Evolutionary conservation across 129 eudicot genomes (phyloP), one percentile per base, ranked within the genome.

Genomic region (Escallonia herrerae): DNA sequence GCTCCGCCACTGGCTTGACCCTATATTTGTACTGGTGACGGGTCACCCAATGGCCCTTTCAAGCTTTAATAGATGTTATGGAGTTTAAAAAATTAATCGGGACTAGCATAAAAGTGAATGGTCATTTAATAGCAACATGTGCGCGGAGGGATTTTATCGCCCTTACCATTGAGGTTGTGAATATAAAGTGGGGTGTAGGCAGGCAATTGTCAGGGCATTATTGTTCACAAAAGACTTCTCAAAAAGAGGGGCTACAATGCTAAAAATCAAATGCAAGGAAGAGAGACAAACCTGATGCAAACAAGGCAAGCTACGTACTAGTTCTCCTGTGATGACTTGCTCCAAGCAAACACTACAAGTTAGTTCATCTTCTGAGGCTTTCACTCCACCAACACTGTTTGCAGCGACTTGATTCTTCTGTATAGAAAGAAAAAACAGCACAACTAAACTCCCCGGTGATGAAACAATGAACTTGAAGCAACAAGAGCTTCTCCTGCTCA

Each of bases 321-420:
- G 80, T 60, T 90, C 97, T 44, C 97, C 97, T 7, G 51, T 85
- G 76, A 69, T 78, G 48, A 90, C 97, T 77, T 85, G 95, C 83
- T 90, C 97, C 83, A 90, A 87, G 84, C 97, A 90, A 73, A 90
- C 93, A 67, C 87, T 90, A 64, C 97, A 90, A 59, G 95, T 90
- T 65, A 90, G 75, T 38, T 90, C 97, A 65, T 90, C 97, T 60
- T 84, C 93, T 5, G 84, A 76, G 4, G 80, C 51, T 76, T 84
- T 86, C 12, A n/a, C 15, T 38, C 74, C 78, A 38, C 80, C 80
- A 66, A 66, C 69, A 37, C 52, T 65, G 74, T 73, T 79, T 2
- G 68, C 74, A 46, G 47, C 66, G 38, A 80, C 95, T 67, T 69
- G 86, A 84, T 82, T 84, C 82, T 87, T 90, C 76, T 85, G 74